Conservation (phyloP, 2,329 filamentous ascomycete species). For the Zelopaecilomyces penicillatus region DNA sequence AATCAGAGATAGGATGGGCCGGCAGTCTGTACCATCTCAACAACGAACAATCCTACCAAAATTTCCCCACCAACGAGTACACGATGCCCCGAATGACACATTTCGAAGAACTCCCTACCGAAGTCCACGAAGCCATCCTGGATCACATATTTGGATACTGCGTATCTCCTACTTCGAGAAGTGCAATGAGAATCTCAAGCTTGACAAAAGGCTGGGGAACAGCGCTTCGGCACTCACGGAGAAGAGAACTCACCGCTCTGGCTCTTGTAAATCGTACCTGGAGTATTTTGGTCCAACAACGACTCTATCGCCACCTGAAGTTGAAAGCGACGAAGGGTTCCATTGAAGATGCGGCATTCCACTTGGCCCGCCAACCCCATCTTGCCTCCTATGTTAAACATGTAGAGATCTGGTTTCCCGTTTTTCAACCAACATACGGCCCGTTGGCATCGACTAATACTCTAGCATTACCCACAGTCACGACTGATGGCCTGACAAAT, state of each 20-base stretch:
- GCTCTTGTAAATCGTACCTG: conserved; percentile 56
- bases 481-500: conserved; percentile 46
- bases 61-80: conserved; percentile 8
- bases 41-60: conserved; percentile 8
- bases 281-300: conserved; percentile 60
- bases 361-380: conserved; percentile 51
- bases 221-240: conserved; percentile 55
- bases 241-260: conserved; percentile 58
- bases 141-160: conserved; percentile 64
- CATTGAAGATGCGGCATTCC: conserved; percentile 49
- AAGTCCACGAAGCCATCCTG: conserved; percentile 64
- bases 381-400: conserved; percentile 59
- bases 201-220: conserved; percentile 54
- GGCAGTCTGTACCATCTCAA: conserved; percentile 1
- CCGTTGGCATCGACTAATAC: conserved; percentile 34
- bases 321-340: conserved; percentile 62
- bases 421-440: conserved; percentile 53
- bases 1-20: conserved; percentile 12
- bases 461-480: conserved; percentile 42
- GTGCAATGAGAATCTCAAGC: conserved; percentile 44
- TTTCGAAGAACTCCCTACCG: conserved; percentile 50
- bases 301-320: conserved; percentile 68
- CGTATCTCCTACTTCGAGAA: conserved; percentile 51
- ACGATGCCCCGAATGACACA: conserved; percentile 20
- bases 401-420: conserved; percentile 70